Percentiles rank a stretch among this genome's conserved stretches.
Conservation (phyloP, 2,329 filamentous ascomycete species). For the Aspergillus novoparasiticus region DNA sequence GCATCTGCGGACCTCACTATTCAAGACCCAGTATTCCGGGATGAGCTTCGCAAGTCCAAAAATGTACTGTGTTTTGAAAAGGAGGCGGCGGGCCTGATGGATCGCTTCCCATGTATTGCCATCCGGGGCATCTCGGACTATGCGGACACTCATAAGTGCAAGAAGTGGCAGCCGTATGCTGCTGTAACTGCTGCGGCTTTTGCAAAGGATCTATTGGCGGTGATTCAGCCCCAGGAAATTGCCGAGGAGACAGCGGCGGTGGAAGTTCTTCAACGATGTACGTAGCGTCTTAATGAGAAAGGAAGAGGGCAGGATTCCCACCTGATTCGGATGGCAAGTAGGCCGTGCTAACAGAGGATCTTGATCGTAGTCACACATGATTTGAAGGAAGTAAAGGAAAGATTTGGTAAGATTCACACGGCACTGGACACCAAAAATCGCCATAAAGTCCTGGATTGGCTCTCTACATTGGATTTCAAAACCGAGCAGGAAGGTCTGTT, state of each 20-base stretch:
- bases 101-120: background rate
- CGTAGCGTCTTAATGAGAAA: background rate
- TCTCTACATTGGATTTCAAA: background rate
- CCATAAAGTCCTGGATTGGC: background rate
- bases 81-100: constrained; percentile 4
- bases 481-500: background rate
- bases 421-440: background rate
- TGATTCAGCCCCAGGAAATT: background rate
- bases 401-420: background rate
- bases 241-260: background rate
- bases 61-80: constrained; percentile 1
- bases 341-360: background rate
- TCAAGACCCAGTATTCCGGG: background rate
- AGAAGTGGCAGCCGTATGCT: constrained; percentile 5
- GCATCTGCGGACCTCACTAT: constrained; percentile 5
- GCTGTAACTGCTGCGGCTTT: background rate
- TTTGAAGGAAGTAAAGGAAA: no score
- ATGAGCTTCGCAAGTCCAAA: background rate
- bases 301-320: background rate
- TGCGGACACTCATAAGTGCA: constrained; percentile 4
- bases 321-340: background rate
- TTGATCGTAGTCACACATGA: background rate
- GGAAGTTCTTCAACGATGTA: background rate
- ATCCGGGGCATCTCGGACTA: constrained; percentile 6
- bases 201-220: constrained; percentile 1